phyloP scores from a whole-genome alignment of 2,329 filamentous ascomycete genomes.

The Penicillium hesseltinei region DNA sequence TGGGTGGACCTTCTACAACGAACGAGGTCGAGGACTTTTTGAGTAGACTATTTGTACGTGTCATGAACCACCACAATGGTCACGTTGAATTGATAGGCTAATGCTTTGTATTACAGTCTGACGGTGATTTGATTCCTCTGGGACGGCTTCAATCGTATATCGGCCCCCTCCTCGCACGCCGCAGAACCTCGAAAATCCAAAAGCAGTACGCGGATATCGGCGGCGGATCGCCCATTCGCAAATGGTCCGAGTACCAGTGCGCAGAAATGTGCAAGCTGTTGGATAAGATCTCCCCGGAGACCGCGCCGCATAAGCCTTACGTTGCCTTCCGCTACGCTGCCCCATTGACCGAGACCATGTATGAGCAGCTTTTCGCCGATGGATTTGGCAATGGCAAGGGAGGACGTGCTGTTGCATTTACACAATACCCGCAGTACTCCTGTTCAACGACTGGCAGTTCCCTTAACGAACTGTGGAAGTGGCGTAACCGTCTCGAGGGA shows the following conservation, averaged over 20 bases:
- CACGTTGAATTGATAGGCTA: not conserved
- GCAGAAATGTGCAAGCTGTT: constrained; percentile 96
- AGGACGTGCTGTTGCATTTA: constrained; percentile 94
- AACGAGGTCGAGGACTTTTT: constrained; percentile 87
- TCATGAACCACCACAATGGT: not conserved
- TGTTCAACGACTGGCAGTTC: constrained; percentile 97
- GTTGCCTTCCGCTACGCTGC: constrained; percentile 95
- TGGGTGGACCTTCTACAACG: constrained; percentile 90
- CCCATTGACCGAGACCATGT: constrained; percentile 92
- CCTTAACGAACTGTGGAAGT: constrained; percentile 97
- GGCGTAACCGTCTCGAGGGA: constrained; percentile 80
- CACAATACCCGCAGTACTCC: constrained; percentile 97
- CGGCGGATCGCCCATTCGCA: constrained; percentile 94
- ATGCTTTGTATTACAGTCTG: constrained; percentile 58
- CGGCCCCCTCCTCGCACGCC: constrained; percentile 78
- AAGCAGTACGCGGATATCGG: constrained; percentile 95
- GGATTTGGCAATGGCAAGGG: constrained; percentile 87
- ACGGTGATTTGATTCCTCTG: constrained; percentile 92
- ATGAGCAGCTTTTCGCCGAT: constrained; percentile 75
- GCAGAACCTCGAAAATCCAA: constrained; percentile 92
- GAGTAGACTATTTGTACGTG: constrained; percentile 81
- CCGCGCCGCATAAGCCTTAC: constrained; percentile 94
- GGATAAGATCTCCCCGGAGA: constrained; percentile 85
- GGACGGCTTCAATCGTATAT: constrained; percentile 88
- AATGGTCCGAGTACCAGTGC: constrained; percentile 95